These are phyloP conservation scores for Vararia minispora DNA, from an alignment of 768 basidiomycete genomes.

Conservation along the genomic window DNA sequence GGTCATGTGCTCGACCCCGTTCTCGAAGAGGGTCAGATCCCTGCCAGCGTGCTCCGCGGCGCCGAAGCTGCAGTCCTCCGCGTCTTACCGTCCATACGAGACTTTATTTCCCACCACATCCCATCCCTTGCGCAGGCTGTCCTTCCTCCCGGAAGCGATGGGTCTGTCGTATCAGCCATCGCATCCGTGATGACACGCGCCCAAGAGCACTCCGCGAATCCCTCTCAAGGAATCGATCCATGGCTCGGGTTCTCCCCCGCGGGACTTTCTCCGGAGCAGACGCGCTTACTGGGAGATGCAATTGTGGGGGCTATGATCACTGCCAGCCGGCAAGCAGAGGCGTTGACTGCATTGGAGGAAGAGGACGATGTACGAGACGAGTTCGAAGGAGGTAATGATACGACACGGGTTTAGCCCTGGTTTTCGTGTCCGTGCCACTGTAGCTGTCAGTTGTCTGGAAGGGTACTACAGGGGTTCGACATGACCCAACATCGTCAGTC, in stretches of 20 bases:
- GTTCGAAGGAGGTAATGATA: no score
- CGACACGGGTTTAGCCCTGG: no score
- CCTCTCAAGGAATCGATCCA: constrained; percentile 4
- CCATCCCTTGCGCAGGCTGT: neutral
- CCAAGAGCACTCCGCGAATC: constrained; percentile 33
- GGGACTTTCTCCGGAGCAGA: constrained; percentile 65
- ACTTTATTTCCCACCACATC: constrained; percentile 8
- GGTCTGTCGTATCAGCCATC: constrained; percentile 15
- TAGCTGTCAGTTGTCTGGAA: no score
- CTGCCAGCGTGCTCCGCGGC: constrained; percentile 5
- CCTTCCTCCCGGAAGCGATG: constrained; percentile 6
- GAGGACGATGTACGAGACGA: constrained; percentile 57
- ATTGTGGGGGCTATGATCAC: constrained; percentile 66
- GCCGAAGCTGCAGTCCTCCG: constrained; percentile 12
- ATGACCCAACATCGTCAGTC: no score
- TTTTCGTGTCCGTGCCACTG: no score
- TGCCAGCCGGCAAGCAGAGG: constrained; percentile 70
- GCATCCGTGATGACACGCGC: constrained; percentile 52
- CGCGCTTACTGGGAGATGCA: constrained; percentile 55
- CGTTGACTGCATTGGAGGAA: constrained; percentile 66
- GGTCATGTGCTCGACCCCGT: neutral
- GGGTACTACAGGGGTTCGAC: no score
- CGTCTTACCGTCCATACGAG: constrained; percentile 9
- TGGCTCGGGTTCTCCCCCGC: constrained; percentile 43
- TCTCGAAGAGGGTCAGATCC: constrained; percentile 15